Evolutionary conservation across 2,329 filamentous ascomycete species (phyloP).

Genomic region (Alternaria angustiovoidea): DNA sequence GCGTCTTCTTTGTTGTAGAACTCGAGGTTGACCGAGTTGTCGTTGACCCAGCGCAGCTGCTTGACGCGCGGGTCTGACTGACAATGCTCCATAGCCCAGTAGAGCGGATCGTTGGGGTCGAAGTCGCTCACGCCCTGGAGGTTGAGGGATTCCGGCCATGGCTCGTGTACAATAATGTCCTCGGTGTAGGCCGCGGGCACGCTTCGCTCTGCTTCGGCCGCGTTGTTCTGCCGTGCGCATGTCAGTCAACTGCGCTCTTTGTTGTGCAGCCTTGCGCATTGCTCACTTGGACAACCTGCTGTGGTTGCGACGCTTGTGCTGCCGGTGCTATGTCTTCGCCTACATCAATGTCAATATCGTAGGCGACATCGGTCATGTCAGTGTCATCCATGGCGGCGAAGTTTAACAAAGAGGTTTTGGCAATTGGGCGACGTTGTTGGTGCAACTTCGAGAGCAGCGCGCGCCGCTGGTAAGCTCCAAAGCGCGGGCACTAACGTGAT

Average conservation of each 20-base stretch:
- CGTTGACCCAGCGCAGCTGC: slow-evolving; percentile 90
- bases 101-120: slow-evolving; percentile 79
- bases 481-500: slow-evolving; percentile 21
- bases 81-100: slow-evolving; percentile 75
- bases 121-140: slow-evolving; percentile 83
- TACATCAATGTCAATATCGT: slow-evolving; percentile 50
- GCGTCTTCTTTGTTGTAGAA: slow-evolving; percentile 69
- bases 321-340: slow-evolving; percentile 28
- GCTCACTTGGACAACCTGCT: slow-evolving; percentile 30
- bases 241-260: slow-evolving; percentile 14
- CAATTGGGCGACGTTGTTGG: slow-evolving; percentile 25
- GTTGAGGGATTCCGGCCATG: slow-evolving; percentile 74
- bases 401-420: slow-evolving; percentile 7
- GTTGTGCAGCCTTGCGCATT: slow-evolving; percentile 10
- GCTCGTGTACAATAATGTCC: slow-evolving; percentile 36
- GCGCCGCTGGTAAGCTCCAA: slow-evolving; percentile 15
- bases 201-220: slow-evolving; percentile 16
- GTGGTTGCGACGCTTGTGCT: slow-evolving; percentile 28
- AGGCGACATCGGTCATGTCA: slow-evolving; percentile 47
- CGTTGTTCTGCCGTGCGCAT: slow-evolving; percentile 2
- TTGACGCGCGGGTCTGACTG: slow-evolving; percentile 62
- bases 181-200: slow-evolving; percentile 48
- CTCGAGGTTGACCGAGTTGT: slow-evolving; percentile 85
- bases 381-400: slow-evolving; percentile 40
- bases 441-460: slow-evolving; percentile 13